Base-by-base conservation (phyloP, 345 rosid genomes). In the Durio zibethinus region DNA sequence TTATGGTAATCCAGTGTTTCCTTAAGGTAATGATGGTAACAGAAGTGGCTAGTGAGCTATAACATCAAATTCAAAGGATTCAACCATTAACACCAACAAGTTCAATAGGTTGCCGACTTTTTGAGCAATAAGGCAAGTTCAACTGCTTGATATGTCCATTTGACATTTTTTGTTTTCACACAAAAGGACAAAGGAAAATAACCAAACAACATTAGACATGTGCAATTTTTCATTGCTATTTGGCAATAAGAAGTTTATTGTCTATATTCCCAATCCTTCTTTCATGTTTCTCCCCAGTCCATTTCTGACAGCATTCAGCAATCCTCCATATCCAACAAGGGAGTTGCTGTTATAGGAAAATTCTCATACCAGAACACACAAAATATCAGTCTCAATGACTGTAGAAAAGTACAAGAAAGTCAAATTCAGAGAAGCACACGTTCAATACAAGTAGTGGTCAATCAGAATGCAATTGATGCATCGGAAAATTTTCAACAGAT, bases 61-160 rank as follows among this genome's bases (percentile, higher is more conserved):
- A 50, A 66, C 60, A 62, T 61, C 78, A 48, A 21, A 35, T 56
- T 74, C 27, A 29, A 25, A 21, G 65, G 7, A 57, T 40, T 36
- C 38, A 76, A 80, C 59, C 61, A 25, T 70, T 43, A 35, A 62
- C 67, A 18, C 43, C 42, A 67, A 35, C 68, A 62, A 74, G 42
- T 48, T 35, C 62, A 59, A 47, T 36, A 63, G 61, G 11, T 77
- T 81, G 77, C 74, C 63, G 54, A 57, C 27, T 72, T 64, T 76
- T 63, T 64, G 47, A 77, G 80, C 77, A 31, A 62, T 70, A 56
- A 48, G 40, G 66, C 70, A 54, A 56, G 23, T 52, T 72, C 70
- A 76, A 77, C 77, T 43, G 68, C 43, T 69, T 69, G 73, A 69
- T 45, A 45, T 69, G 73, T 45, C 56, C 56, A 45, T 69, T 25